These are phyloP conservation scores for Hibiscus tridactylites DNA, from an alignment of 345 rosid genomes.

Conservation along the genomic window DNA sequence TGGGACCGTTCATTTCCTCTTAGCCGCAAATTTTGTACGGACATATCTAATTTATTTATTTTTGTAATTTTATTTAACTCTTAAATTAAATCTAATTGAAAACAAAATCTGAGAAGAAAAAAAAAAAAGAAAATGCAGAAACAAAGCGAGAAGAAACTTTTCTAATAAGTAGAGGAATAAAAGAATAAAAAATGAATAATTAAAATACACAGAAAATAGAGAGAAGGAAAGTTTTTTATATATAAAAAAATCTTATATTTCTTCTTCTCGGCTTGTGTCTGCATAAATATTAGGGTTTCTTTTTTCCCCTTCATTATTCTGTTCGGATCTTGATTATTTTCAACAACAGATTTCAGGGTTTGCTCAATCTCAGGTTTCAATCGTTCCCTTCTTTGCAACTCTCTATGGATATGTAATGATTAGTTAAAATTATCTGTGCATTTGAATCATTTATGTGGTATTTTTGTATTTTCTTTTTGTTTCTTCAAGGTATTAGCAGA, in stretches of 20 bases:
- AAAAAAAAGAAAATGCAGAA: neutral
- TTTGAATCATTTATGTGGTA: conserved; percentile 1
- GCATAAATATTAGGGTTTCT: conserved; percentile 20
- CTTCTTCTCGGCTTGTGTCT: conserved; percentile 9
- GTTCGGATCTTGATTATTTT: conserved; percentile 10
- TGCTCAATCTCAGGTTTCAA: conserved; percentile 6
- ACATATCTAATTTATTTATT: neutral
- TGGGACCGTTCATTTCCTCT: neutral
- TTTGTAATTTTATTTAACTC: neutral
- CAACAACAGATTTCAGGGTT: conserved; percentile 2
- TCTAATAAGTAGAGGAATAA: neutral
- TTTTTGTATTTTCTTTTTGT: conserved; percentile 13
- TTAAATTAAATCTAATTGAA: neutral
- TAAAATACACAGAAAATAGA: neutral
- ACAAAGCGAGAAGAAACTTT: conserved; percentile 7
- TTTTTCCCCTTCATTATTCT: neutral
- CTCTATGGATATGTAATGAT: neutral
- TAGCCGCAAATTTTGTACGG: conserved; percentile 13
- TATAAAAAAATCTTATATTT: neutral
- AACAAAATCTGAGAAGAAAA: neutral
- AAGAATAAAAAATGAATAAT: neutral
- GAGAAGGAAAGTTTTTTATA: conserved; percentile 9
- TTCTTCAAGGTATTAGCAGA: neutral
- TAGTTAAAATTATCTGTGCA: neutral
- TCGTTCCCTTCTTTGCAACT: neutral